Evolutionary conservation across 768 basidiomycete genomes (phyloP), one percentile per base, ranked within the genome.

Genomic region (Fomitopsis pulvina): DNA sequence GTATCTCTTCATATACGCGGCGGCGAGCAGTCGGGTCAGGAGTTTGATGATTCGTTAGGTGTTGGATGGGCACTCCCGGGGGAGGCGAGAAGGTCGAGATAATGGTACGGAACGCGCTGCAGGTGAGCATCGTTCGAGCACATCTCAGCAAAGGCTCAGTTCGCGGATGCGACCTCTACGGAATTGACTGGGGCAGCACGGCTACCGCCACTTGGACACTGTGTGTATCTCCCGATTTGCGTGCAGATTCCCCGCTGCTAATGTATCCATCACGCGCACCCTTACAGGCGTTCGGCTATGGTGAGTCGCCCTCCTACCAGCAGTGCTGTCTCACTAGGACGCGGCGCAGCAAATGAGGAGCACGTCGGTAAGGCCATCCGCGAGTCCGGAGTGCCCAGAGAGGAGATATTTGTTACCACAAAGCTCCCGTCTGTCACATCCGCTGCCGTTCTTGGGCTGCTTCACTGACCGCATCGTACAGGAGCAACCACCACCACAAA

Each of bases 31-130:
- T 12, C 21, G 41, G 22, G 29, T 4, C 32, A 14, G 9, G n/a
- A 37, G 2, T 32, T 12, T 37, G 5, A 37, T 14, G 6, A 8
- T 20, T 42, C 1, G 25, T 24, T 47, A 82, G 84, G 83, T 38
- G 88, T 86, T 91, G 87, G 88, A 81, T 85, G 61, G 81, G 83
- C 41, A 54, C 70, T 43, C 79, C 87, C 2, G 87, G 85, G 11
- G 52, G 52, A 4, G 54, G 54, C 2, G 53, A 54, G 41, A 71
- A 73, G 30, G 89, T 89, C 48, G 79, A 80, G 54, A 65, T 76
- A 18, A 60, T 60, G 58, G 55, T 53, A 39, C 57, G 43, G 47
- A 45, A 37, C 14, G 56, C 58, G 10, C 24, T 60, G 29, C 18
- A 55, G 54, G 58, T 60, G 28, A 3, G 43, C 30, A 30, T 2